Percentiles rank a stretch among this genome's conserved stretches.
Conservation (phyloP, 306 rosid species). For the Boehmeria nivea region DNA sequence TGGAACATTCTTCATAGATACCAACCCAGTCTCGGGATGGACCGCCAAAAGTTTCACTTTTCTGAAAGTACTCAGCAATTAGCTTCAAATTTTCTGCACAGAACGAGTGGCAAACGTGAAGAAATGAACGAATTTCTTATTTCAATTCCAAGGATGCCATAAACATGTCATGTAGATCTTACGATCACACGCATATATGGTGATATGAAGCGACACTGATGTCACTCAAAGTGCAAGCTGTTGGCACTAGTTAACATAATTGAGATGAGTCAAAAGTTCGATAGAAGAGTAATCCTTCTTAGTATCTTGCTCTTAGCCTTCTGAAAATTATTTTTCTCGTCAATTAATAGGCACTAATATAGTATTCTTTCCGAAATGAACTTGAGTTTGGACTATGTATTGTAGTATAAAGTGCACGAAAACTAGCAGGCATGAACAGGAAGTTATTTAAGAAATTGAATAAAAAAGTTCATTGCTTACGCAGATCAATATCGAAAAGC, state of each 20-base stretch:
- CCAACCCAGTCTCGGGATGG: constrained; percentile 89
- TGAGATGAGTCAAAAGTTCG: no score
- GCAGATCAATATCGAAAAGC: constrained; percentile 90
- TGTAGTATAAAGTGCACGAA: neutral
- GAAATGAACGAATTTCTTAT: constrained; percentile 5
- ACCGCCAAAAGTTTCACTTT: constrained; percentile 84
- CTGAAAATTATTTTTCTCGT: no score
- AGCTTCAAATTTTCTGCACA: constrained; percentile 76
- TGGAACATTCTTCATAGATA: constrained; percentile 88
- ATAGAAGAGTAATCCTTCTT: no score
- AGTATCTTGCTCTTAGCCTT: no score
- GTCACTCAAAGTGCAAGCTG: no score
- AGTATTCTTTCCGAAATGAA: neutral
- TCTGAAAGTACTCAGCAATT: constrained; percentile 92
- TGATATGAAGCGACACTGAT: no score
- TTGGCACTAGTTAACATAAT: no score
- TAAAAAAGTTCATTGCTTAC: constrained; percentile 43
- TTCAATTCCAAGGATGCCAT: neutral
- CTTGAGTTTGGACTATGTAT: neutral
- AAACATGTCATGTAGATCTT: neutral
- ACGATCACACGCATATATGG: no score
- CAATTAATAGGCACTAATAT: neutral
- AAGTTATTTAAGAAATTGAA: constrained; percentile 1
- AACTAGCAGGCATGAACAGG: neutral
- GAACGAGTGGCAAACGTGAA: constrained; percentile 20